These are phyloP conservation scores for Chaetomium fimeti DNA, from an alignment of 495 filamentous ascomycete species.

Conservation along the genomic window DNA sequence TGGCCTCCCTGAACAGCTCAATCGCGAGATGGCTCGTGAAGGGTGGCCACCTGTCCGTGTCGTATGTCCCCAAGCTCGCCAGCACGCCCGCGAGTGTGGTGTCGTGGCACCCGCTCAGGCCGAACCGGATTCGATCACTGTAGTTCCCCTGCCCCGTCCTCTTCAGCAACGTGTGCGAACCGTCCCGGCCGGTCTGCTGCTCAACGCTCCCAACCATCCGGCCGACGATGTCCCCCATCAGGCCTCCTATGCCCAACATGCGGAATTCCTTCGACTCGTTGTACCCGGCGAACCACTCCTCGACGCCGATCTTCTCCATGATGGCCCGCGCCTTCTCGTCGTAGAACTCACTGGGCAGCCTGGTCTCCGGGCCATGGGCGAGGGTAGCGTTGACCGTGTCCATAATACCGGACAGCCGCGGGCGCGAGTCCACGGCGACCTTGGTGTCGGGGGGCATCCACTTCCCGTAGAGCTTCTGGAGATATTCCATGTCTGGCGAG, in stretches of 20 bases:
- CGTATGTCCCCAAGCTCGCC: constrained; percentile 73
- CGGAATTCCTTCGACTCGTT: constrained; percentile 81
- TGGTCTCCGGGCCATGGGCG: constrained; percentile 77
- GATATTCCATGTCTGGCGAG: constrained; percentile 76
- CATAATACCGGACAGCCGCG: constrained; percentile 84
- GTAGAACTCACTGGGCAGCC: constrained; percentile 83
- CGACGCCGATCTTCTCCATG: constrained; percentile 75
- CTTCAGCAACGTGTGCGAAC: constrained; percentile 46
- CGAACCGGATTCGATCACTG: constrained; percentile 41
- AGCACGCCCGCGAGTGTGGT: constrained; percentile 84
- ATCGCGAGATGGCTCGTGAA: constrained; percentile 90
- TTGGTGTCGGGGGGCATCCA: constrained; percentile 73
- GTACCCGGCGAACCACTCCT: constrained; percentile 94
- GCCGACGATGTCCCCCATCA: constrained; percentile 80
- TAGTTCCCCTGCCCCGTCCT: constrained; percentile 61
- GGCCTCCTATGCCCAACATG: constrained; percentile 75
- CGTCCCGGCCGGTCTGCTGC: constrained; percentile 18
- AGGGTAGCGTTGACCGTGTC: constrained; percentile 88
- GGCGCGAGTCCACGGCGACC: constrained; percentile 80
- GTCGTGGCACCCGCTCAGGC: constrained; percentile 87
- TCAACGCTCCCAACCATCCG: constrained; percentile 77
- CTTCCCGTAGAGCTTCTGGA: constrained; percentile 72
- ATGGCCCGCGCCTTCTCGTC: constrained; percentile 66
- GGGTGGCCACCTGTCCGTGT: constrained; percentile 76
- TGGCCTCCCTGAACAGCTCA: constrained; percentile 71